Conservation (phyloP, 2,329 filamentous ascomycete genomes). For the Pseudocercospora fijiensis region DNA sequence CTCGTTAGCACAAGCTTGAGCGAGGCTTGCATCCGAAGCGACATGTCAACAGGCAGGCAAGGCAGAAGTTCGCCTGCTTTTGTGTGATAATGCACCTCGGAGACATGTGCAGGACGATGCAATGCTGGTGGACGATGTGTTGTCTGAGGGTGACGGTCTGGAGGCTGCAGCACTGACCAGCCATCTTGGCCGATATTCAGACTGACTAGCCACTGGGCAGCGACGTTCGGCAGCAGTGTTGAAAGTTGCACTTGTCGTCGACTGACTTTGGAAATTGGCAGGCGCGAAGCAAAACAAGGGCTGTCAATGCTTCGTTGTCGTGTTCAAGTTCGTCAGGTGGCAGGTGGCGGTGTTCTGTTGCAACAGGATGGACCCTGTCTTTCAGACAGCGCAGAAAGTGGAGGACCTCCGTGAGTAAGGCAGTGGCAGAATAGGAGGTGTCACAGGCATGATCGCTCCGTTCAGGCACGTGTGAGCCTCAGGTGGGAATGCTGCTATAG, state of each 20-base stretch:
- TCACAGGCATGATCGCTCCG: background rate
- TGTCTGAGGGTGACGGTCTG: background rate
- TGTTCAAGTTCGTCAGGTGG: background rate
- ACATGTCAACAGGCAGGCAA: background rate
- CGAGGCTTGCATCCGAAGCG: background rate
- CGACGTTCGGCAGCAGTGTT: background rate
- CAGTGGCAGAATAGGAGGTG: background rate
- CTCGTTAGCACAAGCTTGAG: background rate
- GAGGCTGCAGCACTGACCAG: background rate
- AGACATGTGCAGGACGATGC: background rate
- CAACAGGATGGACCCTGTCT: background rate
- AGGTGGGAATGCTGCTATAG: background rate
- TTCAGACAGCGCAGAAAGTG: constrained; percentile 9
- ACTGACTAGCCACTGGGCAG: background rate
- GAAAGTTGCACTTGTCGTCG: background rate
- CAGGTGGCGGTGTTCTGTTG: constrained; percentile 1
- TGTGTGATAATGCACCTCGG: background rate
- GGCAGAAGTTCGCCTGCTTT: background rate
- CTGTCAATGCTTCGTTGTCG: background rate
- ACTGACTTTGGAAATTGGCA: background rate
- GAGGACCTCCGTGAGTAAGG: background rate
- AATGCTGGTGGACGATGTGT: background rate
- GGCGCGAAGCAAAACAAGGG: background rate
- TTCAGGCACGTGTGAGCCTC: background rate
- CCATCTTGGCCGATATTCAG: background rate